These are phyloP conservation scores for Fusarium anthophilum DNA, from an alignment of 2,329 filamentous ascomycete species.

Conservation along the genomic window DNA sequence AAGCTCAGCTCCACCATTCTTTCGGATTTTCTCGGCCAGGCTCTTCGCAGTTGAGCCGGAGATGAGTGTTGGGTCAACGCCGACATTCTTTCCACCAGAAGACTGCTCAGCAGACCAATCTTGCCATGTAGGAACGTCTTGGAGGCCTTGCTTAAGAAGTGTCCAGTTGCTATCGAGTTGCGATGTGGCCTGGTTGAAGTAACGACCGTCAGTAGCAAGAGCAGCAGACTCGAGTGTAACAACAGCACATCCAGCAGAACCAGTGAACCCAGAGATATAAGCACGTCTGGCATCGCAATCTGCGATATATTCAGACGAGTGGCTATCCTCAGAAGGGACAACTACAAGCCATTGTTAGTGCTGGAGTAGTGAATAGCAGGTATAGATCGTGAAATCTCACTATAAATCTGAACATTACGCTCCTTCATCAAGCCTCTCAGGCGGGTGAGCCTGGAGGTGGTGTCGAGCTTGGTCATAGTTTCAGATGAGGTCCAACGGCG, in stretches of 20 bases:
- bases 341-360: constrained; percentile 63
- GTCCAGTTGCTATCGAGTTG: constrained; percentile 93
- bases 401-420: constrained; percentile 88
- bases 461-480: constrained; percentile 69
- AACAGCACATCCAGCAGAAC: constrained; percentile 92
- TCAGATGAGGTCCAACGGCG: constrained; percentile 31
- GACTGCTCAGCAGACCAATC: constrained; percentile 92
- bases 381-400: constrained; percentile 61
- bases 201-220: constrained; percentile 92
- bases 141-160: constrained; percentile 89
- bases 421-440: constrained; percentile 89
- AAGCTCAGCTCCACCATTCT: constrained; percentile 81
- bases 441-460: constrained; percentile 76
- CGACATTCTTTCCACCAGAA: constrained; percentile 86
- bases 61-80: constrained; percentile 89
- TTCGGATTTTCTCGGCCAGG: constrained; percentile 85
- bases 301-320: constrained; percentile 98
- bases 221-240: constrained; percentile 87
- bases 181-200: constrained; percentile 95
- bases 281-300: constrained; percentile 91
- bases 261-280: constrained; percentile 93
- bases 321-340: constrained; percentile 94
- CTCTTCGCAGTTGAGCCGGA: constrained; percentile 72
- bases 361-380: background rate
- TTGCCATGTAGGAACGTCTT: constrained; percentile 96